Base-by-base conservation (phyloP, 345 rosid species). In the Mercurialis annua region DNA sequence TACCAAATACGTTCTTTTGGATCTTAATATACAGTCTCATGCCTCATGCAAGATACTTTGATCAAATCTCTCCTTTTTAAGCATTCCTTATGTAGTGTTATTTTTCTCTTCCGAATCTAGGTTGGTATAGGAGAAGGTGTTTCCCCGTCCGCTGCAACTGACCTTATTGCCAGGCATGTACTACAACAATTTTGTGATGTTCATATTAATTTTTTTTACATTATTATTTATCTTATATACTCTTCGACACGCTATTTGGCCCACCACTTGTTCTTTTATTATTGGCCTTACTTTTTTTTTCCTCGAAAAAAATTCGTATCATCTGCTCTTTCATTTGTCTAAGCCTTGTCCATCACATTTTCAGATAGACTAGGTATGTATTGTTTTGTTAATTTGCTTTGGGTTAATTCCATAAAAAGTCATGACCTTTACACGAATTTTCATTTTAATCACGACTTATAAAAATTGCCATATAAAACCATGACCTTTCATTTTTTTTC, bases 61-160 rank as follows among this genome's bases (percentile, higher is more conserved):
- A 56, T 55, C 30, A 29, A 23, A 30, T 40, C 24, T 20, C 5
- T 53, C 21, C 23, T 47, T 48, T 33, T 24, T 52, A 56, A 16
- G 17, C 29, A 16, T 24, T 34, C 17, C 65, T 53, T 14, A 65
- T 54, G 26, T 18, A 42, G 33, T 2, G 62, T 62, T 55, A 26
- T 27, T 60, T 29, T 38, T 58, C 21, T 61, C 7, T 52, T 75
- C 26, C 65, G 48, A 72, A 72, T 75, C 72, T 77, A 92, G 98
- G 98, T 93, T 46, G 98, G 98, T 69, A 90, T 93, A 61, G 98
- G 98, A 71, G 98, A 90, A 85, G 98, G 98, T 54, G 96, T 92
- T 77, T 90, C 98, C 59, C 98, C 98, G 9, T 92, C 98, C 1
- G 97, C 98, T 57, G 98, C 98, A 10, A 92, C 98, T 33, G 98